These are phyloP conservation scores for Komagataella phaffii DNA, from an alignment of 805 yeast species.

Conservation along the genomic window DNA sequence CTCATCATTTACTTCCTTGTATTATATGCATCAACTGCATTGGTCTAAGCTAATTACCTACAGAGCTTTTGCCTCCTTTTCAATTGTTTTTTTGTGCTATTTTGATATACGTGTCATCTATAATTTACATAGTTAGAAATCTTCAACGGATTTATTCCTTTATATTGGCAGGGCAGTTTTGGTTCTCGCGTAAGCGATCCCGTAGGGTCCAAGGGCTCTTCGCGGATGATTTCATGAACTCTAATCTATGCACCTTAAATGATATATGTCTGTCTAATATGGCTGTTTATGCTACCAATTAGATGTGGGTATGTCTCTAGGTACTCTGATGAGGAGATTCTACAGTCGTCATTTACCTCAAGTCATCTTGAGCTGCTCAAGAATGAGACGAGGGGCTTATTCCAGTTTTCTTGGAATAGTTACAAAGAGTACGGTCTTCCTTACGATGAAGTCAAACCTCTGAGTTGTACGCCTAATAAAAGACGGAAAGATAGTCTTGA, in stretches of 20 bases:
- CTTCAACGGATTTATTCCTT: neutral
- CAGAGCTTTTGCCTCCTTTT: neutral
- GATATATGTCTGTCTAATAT: neutral
- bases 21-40: conserved; percentile 8
- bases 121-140: neutral
- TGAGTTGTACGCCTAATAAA: conserved; percentile 55
- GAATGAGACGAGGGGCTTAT: conserved; percentile 39
- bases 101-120: neutral
- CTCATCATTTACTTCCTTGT: conserved; percentile 1
- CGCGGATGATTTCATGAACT: too few species aligned
- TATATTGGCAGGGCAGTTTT: neutral
- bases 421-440: conserved; percentile 68
- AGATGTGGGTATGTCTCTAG: neutral
- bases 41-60: neutral
- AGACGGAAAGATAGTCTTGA: conserved; percentile 36
- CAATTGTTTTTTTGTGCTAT: neutral
- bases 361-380: conserved; percentile 12
- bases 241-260: neutral
- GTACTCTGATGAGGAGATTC: conserved; percentile 9
- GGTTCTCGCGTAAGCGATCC: neutral
- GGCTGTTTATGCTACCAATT: neutral
- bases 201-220: too few species aligned
- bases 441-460: conserved; percentile 67
- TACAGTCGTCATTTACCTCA: conserved; percentile 13
- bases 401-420: conserved; percentile 62